Evolutionary conservation across 495 filamentous ascomycete species (phyloP).

Genomic region (Penicillium antarcticum): DNA sequence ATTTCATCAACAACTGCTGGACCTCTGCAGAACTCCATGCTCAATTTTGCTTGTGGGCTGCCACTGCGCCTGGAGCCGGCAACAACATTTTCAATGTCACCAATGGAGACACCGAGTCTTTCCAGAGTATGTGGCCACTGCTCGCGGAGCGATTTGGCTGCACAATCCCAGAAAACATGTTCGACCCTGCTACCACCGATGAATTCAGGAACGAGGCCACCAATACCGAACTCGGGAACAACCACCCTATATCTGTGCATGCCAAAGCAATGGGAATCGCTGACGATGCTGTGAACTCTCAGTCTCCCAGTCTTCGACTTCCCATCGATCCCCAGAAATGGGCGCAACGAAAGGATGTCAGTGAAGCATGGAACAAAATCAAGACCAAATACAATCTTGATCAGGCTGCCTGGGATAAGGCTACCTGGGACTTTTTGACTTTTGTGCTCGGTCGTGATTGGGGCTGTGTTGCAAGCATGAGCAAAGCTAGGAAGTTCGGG

Average conservation of each 20-base stretch:
- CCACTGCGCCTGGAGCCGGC: conserved; percentile 34
- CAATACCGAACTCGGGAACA: conserved; percentile 24
- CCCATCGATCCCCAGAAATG: conserved; percentile 51
- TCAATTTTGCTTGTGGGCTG: conserved; percentile 52
- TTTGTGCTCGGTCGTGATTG: conserved; percentile 51
- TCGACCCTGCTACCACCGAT: conserved; percentile 15
- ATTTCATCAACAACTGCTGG: conserved; percentile 49
- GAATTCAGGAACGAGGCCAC: conserved; percentile 15
- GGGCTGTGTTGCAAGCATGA: conserved; percentile 49
- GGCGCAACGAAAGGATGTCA: conserved; percentile 48
- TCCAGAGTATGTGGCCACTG: conserved; percentile 55
- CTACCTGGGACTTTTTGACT: conserved; percentile 53
- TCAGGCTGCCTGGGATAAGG: conserved; percentile 48
- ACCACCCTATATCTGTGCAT: conserved; percentile 40
- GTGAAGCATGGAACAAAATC: conserved; percentile 44
- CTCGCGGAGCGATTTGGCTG: conserved; percentile 44
- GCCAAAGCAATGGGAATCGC: conserved; percentile 39
- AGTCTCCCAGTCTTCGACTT: conserved; percentile 30
- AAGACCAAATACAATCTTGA: conserved; percentile 46
- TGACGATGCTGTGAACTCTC: conserved; percentile 19
- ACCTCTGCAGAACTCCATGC: conserved; percentile 50
- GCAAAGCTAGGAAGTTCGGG: conserved; percentile 51
- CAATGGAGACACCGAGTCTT: conserved; percentile 53
- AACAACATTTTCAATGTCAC: conserved; percentile 56
- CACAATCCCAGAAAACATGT: conserved; percentile 44